Evolutionary conservation across 2,329 filamentous ascomycete species (phyloP).

Genomic region (Madurella fahalii): DNA sequence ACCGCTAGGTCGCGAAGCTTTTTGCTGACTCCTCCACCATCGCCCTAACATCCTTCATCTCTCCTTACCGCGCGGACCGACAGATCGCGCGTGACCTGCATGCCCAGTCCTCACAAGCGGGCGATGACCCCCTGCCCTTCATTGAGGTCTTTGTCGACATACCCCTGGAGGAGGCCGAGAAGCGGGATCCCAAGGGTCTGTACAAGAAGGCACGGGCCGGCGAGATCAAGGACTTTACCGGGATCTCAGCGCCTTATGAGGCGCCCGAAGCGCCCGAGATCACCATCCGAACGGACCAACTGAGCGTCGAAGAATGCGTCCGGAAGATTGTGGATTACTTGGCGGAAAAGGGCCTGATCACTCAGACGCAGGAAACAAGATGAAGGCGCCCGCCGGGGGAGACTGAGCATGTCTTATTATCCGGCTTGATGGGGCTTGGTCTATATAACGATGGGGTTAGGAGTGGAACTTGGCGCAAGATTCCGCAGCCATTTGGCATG

Average conservation of each 20-base stretch:
- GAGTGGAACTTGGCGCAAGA: neutral
- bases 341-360: conserved; percentile 61
- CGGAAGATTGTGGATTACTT: conserved; percentile 78
- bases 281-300: conserved; percentile 75
- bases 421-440: neutral
- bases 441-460: neutral
- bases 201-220: conserved; percentile 96
- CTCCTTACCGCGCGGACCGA: conserved; percentile 84
- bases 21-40: conserved; percentile 88
- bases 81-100: conserved; percentile 79
- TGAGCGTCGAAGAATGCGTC: conserved; percentile 84
- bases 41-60: conserved; percentile 95
- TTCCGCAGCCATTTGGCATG: neutral
- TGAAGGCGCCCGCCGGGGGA: conserved; percentile 1
- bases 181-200: conserved; percentile 93
- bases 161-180: conserved; percentile 84
- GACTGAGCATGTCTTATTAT: neutral
- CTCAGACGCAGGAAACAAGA: conserved; percentile 29
- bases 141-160: conserved; percentile 94
- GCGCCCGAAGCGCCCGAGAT: conserved; percentile 82
- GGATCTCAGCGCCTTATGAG: conserved; percentile 93
- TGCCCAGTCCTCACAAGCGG: conserved; percentile 50
- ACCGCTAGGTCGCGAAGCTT: conserved; percentile 74
- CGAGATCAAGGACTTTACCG: conserved; percentile 96
- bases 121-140: conserved; percentile 73